Evolutionary conservation across 2,329 filamentous ascomycete species (phyloP).

Genomic region (Scopulariopsis brevicaulis): DNA sequence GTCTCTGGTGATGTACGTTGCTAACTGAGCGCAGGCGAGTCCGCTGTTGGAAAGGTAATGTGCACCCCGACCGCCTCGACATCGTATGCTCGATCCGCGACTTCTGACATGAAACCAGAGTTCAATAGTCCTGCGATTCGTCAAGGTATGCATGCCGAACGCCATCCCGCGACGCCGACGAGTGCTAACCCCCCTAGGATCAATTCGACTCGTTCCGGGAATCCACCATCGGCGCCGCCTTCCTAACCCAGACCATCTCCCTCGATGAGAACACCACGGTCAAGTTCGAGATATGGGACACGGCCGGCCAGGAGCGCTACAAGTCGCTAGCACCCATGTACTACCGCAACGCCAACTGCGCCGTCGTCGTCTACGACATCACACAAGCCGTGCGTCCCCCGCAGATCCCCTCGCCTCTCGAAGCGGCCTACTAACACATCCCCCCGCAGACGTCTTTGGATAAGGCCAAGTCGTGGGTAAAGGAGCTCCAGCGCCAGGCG

Average conservation of each 20-base stretch:
- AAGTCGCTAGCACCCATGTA: constrained; percentile 99
- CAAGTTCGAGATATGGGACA: constrained; percentile 99
- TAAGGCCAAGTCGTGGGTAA: constrained; percentile 99
- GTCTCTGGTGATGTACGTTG: background rate
- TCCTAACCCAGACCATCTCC: constrained; percentile 97
- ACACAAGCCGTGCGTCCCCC: constrained; percentile 76
- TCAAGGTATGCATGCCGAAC: constrained; percentile 58
- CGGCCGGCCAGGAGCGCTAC: constrained; percentile 95
- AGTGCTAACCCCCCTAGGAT: constrained; percentile 47
- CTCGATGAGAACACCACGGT: constrained; percentile 97
- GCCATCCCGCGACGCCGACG: background rate
- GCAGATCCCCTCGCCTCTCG: background rate
- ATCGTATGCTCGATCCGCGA: background rate
- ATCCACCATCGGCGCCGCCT: constrained; percentile 96
- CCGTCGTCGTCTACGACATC: constrained; percentile 98
- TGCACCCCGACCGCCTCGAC: background rate
- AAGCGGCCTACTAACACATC: background rate
- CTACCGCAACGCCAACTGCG: constrained; percentile 98
- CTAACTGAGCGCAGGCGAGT: constrained; percentile 58
- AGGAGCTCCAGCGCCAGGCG: constrained; percentile 94
- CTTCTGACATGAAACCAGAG: constrained; percentile 46
- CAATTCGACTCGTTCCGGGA: constrained; percentile 98
- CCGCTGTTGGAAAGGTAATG: constrained; percentile 93
- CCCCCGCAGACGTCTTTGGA: constrained; percentile 72
- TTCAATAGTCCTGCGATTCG: constrained; percentile 94